These are phyloP conservation scores for Aspergillus aculeatus DNA, from an alignment of 2,329 filamentous ascomycete species.

Conservation along the genomic window DNA sequence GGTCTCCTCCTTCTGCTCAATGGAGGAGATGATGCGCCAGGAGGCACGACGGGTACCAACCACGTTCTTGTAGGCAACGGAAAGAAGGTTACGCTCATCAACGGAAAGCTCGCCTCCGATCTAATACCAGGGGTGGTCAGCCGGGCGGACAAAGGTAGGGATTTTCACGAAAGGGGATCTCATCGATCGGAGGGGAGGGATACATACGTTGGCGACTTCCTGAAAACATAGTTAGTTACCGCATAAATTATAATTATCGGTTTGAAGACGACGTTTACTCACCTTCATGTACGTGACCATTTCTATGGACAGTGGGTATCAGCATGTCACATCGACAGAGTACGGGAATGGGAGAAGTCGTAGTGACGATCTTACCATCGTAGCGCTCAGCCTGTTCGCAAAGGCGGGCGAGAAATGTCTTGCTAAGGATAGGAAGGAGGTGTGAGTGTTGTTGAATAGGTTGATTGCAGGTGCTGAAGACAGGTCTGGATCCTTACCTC, in stretches of 20 bases:
- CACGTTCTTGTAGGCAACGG: slow-evolving; percentile 99
- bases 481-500: slow-evolving; percentile 55
- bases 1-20: slow-evolving; percentile 99
- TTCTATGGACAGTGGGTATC: slow-evolving; percentile 52
- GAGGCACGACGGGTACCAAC: slow-evolving; percentile 96
- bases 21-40: slow-evolving; percentile 99
- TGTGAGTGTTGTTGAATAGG: slow-evolving; percentile 45
- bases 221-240: slow-evolving; percentile 38
- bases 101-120: slow-evolving; percentile 67
- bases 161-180: slow-evolving; percentile 12
- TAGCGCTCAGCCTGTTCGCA: slow-evolving; percentile 99
- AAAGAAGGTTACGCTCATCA: slow-evolving; percentile 85
- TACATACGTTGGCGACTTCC: slow-evolving; percentile 88
- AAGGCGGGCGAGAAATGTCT: slow-evolving; percentile 99
- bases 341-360: not conserved
- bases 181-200: slow-evolving; percentile 2
- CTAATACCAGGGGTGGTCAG: slow-evolving; percentile 39
- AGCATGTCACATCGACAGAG: slow-evolving; percentile 24
- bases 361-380: slow-evolving; percentile 65
- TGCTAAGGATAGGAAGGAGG: slow-evolving; percentile 58
- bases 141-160: slow-evolving; percentile 9
- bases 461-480: slow-evolving; percentile 23
- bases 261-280: slow-evolving; percentile 33
- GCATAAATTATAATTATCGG: slow-evolving; percentile 21
- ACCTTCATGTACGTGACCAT: slow-evolving; percentile 99